Evolutionary conservation across 352 stramenopile species (phyloP).

Genomic region (Globisporangium canariense): DNA sequence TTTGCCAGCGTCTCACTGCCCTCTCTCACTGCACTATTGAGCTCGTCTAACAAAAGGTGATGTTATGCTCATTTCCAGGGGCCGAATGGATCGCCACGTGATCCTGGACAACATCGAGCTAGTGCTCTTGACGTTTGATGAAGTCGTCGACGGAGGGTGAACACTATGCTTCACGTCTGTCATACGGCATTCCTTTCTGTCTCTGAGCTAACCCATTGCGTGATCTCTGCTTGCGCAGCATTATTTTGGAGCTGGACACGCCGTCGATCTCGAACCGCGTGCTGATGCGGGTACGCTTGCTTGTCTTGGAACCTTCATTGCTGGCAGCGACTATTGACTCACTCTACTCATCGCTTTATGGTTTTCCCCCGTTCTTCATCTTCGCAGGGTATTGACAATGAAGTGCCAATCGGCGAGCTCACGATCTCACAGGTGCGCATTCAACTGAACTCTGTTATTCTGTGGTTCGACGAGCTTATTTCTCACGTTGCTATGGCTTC

Average conservation of each 20-base stretch:
- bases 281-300: conserved; percentile 84
- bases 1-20: not conserved
- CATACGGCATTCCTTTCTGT: not conserved
- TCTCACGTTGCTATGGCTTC: not conserved
- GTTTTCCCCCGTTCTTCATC: too few species aligned
- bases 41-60: not conserved
- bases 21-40: not conserved
- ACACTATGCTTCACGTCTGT: not conserved
- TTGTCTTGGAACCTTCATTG: not conserved
- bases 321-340: not conserved
- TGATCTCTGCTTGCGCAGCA: conserved; percentile 27
- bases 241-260: conserved; percentile 88
- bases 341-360: conserved; percentile 1
- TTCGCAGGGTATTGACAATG: conserved; percentile 80
- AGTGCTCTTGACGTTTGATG: conserved; percentile 87
- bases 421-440: conserved; percentile 74
- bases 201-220: not conserved
- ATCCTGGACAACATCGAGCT: conserved; percentile 91
- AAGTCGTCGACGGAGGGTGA: conserved; percentile 88
- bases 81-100: conserved; percentile 83
- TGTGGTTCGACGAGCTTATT: not conserved
- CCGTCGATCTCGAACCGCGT: conserved; percentile 88
- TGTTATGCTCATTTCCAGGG: conserved; percentile 26
- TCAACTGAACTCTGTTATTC: not conserved
- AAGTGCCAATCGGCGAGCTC: conserved; percentile 83